Percentiles rank a stretch among this genome's conserved stretches.
These are phyloP conservation scores for Emmonsia crescens DNA, from an alignment of 2,329 filamentous ascomycete genomes.

Conservation along the genomic window DNA sequence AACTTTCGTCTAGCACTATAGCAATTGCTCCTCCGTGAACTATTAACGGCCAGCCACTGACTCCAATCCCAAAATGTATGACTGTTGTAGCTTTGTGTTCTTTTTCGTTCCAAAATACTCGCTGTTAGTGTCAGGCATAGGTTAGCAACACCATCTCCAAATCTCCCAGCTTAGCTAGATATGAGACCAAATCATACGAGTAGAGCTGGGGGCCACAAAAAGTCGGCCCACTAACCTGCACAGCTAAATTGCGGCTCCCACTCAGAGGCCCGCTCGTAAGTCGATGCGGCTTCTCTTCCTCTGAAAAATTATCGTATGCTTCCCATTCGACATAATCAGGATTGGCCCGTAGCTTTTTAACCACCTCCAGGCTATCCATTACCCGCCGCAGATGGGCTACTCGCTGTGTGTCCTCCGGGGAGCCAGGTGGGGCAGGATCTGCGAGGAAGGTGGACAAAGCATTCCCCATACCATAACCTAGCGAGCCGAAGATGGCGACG, in stretches of 20 bases:
- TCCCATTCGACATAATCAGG: conserved; percentile 31
- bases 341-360: conserved; percentile 27
- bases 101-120: conserved; percentile 51
- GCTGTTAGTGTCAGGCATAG: conserved; percentile 34
- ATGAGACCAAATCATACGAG: conserved; percentile 1
- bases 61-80: conserved; percentile 55
- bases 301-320: conserved; percentile 28
- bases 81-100: conserved; percentile 51
- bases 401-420: conserved; percentile 22
- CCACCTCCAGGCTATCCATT: conserved; percentile 28
- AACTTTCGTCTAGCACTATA: conserved; percentile 57
- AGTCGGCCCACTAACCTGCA: conserved; percentile 27
- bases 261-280: conserved; percentile 31
- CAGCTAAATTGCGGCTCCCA: conserved; percentile 30
- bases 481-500: conserved; percentile 22
- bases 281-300: conserved; percentile 23
- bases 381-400: conserved; percentile 21
- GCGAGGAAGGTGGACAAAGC: conserved; percentile 14
- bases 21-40: conserved; percentile 62
- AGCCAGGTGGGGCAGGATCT: conserved; percentile 22
- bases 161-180: conserved; percentile 2
- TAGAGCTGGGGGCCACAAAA: conserved; percentile 1
- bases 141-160: not conserved
- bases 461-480: conserved; percentile 22
- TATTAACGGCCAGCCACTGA: conserved; percentile 60